Evolutionary conservation across 331 rosid species (phyloP).

Genomic region (Malus hybrid): DNA sequence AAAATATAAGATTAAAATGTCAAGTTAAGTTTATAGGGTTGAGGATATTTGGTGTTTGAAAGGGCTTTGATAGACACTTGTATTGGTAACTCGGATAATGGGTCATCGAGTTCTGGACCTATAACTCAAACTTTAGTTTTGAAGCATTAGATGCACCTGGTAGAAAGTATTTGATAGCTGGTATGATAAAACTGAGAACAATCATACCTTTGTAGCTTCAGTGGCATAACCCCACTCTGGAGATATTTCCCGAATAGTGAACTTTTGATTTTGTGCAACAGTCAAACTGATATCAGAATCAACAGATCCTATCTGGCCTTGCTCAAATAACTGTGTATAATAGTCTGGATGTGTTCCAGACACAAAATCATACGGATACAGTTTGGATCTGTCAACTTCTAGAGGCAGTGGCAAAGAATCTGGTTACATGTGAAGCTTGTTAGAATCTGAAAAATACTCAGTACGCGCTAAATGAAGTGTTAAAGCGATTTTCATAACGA

Average conservation of each 20-base stretch:
- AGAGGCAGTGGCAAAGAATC: slow-evolving; percentile 35
- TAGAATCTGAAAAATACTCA: slow-evolving; percentile 20
- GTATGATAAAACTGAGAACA: not conserved
- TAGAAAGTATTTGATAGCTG: not conserved
- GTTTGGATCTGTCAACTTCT: slow-evolving; percentile 21
- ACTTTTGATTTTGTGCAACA: slow-evolving; percentile 58
- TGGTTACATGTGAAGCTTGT: slow-evolving; percentile 31
- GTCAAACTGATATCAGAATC: slow-evolving; percentile 45
- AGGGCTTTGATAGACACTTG: not conserved
- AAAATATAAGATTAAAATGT: not conserved
- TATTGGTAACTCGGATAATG: not conserved
- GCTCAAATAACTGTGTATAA: slow-evolving; percentile 30
- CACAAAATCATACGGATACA: slow-evolving; percentile 30
- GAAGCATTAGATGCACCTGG: not conserved
- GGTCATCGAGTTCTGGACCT: not conserved
- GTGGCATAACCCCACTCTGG: slow-evolving; percentile 79
- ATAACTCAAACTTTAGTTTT: not conserved
- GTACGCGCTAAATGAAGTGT: not conserved
- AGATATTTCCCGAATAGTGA: slow-evolving; percentile 60
- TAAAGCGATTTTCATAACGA: not conserved
- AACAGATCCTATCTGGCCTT: slow-evolving; percentile 38
- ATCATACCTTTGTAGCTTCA: slow-evolving; percentile 66
- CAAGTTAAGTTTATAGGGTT: not conserved
- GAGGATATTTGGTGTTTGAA: not conserved
- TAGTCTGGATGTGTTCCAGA: slow-evolving; percentile 34